phyloP scores from a whole-genome alignment of 257 asterid genomes.

The Linaria vulgaris region DNA sequence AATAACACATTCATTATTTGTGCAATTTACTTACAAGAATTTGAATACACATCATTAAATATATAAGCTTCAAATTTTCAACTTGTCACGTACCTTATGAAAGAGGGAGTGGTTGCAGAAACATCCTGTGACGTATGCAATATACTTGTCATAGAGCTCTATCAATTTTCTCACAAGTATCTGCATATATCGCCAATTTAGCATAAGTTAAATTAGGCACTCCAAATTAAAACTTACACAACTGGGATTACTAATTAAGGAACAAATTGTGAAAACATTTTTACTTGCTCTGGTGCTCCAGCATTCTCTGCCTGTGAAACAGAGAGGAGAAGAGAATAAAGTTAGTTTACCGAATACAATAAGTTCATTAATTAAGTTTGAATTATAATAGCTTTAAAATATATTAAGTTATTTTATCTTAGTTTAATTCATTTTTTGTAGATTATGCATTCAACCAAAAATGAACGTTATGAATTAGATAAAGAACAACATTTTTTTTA shows the following conservation, averaged over 20 bases:
- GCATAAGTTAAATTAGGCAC: background rate
- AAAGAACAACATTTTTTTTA: no score
- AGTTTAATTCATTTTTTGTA: no score
- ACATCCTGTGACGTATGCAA: conserved; percentile 39
- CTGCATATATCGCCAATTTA: conserved; percentile 30
- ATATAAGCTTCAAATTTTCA: no score
- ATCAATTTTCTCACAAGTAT: conserved; percentile 42
- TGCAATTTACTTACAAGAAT: no score
- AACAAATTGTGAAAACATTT: background rate
- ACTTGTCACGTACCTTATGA: conserved; percentile 55
- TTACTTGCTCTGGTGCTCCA: conserved; percentile 51
- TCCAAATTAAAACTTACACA: background rate
- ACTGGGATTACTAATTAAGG: background rate
- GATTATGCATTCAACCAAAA: no score
- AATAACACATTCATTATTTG: no score
- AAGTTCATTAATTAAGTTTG: background rate
- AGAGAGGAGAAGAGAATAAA: background rate
- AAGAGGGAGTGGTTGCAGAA: conserved; percentile 41
- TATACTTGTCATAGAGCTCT: conserved; percentile 50
- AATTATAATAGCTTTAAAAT: no score
- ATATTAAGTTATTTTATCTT: no score
- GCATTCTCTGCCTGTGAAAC: conserved; percentile 41
- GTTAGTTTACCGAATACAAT: conserved; percentile 21
- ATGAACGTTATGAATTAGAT: no score
- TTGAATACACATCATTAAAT: no score